Base-by-base conservation (phyloP, 345 rosid genomes). In the Nephelium lappaceum region DNA sequence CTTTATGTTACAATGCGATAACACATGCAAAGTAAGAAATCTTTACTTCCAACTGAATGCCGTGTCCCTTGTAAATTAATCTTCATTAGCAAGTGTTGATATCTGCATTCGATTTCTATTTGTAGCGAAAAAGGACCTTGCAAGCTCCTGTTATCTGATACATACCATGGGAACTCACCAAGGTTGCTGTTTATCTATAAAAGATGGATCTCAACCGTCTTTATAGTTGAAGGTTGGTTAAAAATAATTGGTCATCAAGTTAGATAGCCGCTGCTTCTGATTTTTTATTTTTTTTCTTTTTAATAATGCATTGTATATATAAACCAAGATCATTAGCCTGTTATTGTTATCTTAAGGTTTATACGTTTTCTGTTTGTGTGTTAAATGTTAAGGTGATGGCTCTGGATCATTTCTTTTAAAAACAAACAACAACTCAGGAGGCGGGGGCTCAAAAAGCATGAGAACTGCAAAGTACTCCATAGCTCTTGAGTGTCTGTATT, bases 111-210 rank as follows among this genome's bases (percentile, higher is more conserved):
- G 18, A 41, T 12, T n/a, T 74, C 53, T 11, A 23, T 72, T 77
- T 68, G 51, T 60, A 92, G 92, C 74, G 82, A 85, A 63, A 86
- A 84, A 73, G 84, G 80, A 14, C 38, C 67, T 47, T 90, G 94
- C 69, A 78, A 86, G 82, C 85, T 93, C 79, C 76, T 93, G 38
- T 69, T 95, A 36, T 94, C 98, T 16, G 93, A 92, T 82, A 89
- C 91, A 0, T 91, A 88, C 72, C 88, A 83, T 31, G 94, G 95
- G 74, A 95, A 91, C 69, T 81, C 90, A 6, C 88, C 95, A 38
- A 88, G 94, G 84, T 83, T 79, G 81, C 85, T 95, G 66, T 93
- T 85, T 80, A 86, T 95, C 80, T 93, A 92, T 68, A 95, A 87
- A 75, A 88, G 91, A 85, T 95, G 98, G 98, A 82, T 92, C 74